These are phyloP conservation scores for Trichoderma sp. DNA, from an alignment of 2,329 filamentous ascomycete genomes.

Conservation along the genomic window DNA sequence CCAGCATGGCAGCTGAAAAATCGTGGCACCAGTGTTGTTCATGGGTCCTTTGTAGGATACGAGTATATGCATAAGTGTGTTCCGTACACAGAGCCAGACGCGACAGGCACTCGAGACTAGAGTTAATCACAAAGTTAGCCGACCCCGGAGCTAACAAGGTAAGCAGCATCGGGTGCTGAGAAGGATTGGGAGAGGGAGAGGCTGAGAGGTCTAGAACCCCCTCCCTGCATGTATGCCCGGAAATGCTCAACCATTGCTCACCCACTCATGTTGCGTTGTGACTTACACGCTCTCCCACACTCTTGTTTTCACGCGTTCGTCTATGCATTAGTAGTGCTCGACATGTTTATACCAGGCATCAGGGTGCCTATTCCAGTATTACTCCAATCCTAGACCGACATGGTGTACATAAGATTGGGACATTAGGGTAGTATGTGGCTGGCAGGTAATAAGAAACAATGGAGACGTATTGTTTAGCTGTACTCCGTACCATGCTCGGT, in stretches of 20 bases:
- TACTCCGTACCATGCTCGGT: no score
- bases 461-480: background rate
- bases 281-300: background rate
- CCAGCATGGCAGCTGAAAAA: slow-evolving; percentile 1
- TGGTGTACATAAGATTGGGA: background rate
- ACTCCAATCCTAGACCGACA: background rate
- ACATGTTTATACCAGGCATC: background rate
- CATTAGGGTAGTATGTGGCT: background rate
- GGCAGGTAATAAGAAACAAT: background rate
- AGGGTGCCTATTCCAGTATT: background rate
- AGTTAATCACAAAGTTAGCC: background rate
- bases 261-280: background rate
- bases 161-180: background rate
- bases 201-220: slow-evolving; percentile 8
- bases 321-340: background rate
- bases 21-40: background rate
- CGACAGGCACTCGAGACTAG: background rate
- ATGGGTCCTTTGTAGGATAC: background rate
- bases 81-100: background rate
- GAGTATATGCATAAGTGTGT: background rate
- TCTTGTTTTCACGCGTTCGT: background rate
- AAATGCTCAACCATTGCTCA: background rate
- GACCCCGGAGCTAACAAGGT: background rate
- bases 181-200: background rate
- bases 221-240: background rate